A percentile compares a stretch with the other conserved stretches of the same genome.
Evolutionary conservation across 352 stramenopile genomes (phyloP).

Genomic region (Globisporangium recalcitrans): DNA sequence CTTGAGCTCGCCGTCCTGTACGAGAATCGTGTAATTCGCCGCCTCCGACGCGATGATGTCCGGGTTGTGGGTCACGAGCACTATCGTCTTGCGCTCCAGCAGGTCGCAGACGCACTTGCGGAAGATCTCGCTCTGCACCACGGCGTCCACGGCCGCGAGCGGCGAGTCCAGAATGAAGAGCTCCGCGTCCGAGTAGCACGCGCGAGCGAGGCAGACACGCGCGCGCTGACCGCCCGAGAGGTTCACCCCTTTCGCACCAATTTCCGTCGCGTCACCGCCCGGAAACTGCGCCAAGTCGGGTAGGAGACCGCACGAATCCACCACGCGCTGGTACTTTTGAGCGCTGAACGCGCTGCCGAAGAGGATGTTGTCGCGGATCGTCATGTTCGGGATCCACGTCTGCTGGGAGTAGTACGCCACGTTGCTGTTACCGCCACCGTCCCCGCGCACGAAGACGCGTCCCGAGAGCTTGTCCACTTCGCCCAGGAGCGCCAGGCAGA

Average conservation of each 20-base stretch:
- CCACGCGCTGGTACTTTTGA: not conserved
- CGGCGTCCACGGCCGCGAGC: slow-evolving; percentile 84
- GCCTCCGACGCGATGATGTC: slow-evolving; percentile 1
- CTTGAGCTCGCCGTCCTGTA: not conserved
- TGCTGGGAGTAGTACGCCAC: slow-evolving; percentile 3
- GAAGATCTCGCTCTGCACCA: slow-evolving; percentile 89
- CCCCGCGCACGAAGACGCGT: not conserved
- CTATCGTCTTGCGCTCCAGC: slow-evolving; percentile 32
- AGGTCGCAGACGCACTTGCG: slow-evolving; percentile 8
- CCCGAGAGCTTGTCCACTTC: slow-evolving; percentile 2
- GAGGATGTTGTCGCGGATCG: slow-evolving; percentile 5
- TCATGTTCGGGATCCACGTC: not conserved
- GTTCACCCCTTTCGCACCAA: not conserved
- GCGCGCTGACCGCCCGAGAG: slow-evolving; percentile 1
- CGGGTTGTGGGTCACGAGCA: not conserved
- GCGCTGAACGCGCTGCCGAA: not conserved
- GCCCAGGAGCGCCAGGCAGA: not conserved
- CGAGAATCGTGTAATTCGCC: not conserved
- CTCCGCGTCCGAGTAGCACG: slow-evolving; percentile 3
- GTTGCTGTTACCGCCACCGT: not conserved
- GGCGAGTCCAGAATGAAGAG: slow-evolving; percentile 86
- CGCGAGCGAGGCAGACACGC: not conserved
- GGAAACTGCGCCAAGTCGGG: not conserved
- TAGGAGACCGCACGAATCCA: not conserved
- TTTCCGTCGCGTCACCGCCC: not conserved